Evolutionary conservation across 2,329 filamentous ascomycete genomes (phyloP).

Genomic region (Clonostachys solani): DNA sequence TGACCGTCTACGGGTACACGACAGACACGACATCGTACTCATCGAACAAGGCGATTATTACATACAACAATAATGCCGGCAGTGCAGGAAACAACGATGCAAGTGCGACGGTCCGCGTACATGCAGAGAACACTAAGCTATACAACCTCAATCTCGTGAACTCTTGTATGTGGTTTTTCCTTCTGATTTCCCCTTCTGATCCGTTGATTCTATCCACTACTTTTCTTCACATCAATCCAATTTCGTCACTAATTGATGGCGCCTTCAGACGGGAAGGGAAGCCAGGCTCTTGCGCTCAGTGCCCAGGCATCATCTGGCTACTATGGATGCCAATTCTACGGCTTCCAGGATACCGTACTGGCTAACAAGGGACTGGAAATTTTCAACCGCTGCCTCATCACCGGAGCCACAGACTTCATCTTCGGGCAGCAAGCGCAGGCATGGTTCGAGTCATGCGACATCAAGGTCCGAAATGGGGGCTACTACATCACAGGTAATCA

Average conservation of each 20-base stretch:
- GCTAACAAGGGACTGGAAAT: slow-evolving; percentile 40
- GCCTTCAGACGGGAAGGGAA: slow-evolving; percentile 28
- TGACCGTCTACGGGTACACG: slow-evolving; percentile 58
- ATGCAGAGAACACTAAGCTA: slow-evolving; percentile 45
- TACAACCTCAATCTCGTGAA: slow-evolving; percentile 56
- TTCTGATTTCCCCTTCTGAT: too few species aligned
- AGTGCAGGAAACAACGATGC: slow-evolving; percentile 44
- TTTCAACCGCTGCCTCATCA: slow-evolving; percentile 35
- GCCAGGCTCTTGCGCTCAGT: slow-evolving; percentile 40
- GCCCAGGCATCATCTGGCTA: slow-evolving; percentile 38
- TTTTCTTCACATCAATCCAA: too few species aligned
- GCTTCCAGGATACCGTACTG: slow-evolving; percentile 45
- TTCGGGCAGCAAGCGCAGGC: slow-evolving; percentile 28
- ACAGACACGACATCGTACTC: slow-evolving; percentile 43
- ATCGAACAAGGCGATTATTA: slow-evolving; percentile 52
- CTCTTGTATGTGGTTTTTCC: slow-evolving; percentile 28
- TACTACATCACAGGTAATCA: slow-evolving; percentile 32
- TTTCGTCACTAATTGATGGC: slow-evolving; percentile 5
- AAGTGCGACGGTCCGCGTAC: slow-evolving; percentile 38
- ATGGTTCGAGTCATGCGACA: slow-evolving; percentile 36
- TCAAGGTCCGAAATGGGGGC: slow-evolving; percentile 23
- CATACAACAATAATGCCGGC: slow-evolving; percentile 25
- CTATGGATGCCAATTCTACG: slow-evolving; percentile 38
- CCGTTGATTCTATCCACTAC: too few species aligned
- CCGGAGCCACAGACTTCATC: slow-evolving; percentile 39